Conservation (phyloP, 805 yeast species). For the Hanseniaspora jakobsenii region DNA sequence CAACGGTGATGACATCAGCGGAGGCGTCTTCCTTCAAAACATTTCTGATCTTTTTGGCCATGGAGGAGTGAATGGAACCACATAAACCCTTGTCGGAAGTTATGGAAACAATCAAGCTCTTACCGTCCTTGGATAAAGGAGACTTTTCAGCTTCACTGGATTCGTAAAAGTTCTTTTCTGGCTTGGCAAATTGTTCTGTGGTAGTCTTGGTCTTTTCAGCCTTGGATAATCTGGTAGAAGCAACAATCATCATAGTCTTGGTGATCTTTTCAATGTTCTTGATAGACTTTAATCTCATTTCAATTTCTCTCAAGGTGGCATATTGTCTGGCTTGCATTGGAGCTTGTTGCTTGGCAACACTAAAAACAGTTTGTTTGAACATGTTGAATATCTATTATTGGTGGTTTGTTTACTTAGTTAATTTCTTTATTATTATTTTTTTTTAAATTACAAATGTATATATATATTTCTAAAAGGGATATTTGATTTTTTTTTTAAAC, state of each 20-base stretch:
- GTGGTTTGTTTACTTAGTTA: too few relatives aligned
- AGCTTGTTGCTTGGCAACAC: constrained; percentile 2
- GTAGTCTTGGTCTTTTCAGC: constrained; percentile 91
- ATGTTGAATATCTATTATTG: not conserved
- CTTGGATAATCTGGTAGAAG: constrained; percentile 88
- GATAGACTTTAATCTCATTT: constrained; percentile 92
- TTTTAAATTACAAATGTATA: too few relatives aligned
- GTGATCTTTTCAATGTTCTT: constrained; percentile 98
- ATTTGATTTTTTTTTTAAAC: too few relatives aligned
- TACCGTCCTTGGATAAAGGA: constrained; percentile 39
- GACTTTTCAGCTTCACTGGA: constrained; percentile 59
- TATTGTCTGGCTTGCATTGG: constrained; percentile 48
- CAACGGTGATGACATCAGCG: constrained; percentile 74
- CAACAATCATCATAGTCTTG: constrained; percentile 98
- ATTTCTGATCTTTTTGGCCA: constrained; percentile 75
- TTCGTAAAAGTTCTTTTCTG: constrained; percentile 66
- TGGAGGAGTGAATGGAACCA: constrained; percentile 94
- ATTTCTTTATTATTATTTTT: too few relatives aligned
- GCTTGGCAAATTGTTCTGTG: constrained; percentile 71
- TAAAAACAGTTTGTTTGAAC: constrained; percentile 5
- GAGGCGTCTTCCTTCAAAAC: constrained; percentile 50
- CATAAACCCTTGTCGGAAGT: constrained; percentile 97
- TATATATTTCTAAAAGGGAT: too few relatives aligned
- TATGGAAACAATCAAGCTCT: constrained; percentile 71
- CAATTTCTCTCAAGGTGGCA: constrained; percentile 98